phyloP scores from a whole-genome alignment of 208 protist species.

The Strigomonas culicis region DNA sequence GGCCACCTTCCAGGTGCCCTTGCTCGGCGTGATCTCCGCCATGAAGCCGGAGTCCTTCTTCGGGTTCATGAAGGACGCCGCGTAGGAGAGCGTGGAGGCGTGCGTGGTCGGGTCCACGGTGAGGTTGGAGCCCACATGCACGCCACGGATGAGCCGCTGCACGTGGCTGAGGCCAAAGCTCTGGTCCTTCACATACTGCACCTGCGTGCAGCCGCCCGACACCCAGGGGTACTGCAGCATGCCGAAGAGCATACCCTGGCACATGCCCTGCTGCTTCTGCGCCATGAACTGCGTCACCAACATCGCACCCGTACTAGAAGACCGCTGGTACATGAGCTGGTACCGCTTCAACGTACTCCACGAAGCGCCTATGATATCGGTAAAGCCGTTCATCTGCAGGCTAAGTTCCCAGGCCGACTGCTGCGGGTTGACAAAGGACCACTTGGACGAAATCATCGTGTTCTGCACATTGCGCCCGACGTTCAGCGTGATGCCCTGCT shows the following conservation, averaged over 20 bases:
- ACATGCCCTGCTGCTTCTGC: slow-evolving; percentile 77
- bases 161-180: slow-evolving; percentile 67
- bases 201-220: slow-evolving; percentile 72
- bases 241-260: slow-evolving; percentile 73
- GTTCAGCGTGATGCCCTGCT: slow-evolving; percentile 76
- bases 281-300: slow-evolving; percentile 86
- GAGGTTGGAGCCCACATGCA: slow-evolving; percentile 77
- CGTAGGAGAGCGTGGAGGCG: slow-evolving; percentile 63
- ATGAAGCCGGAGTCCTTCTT: slow-evolving; percentile 52
- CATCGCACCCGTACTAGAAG: slow-evolving; percentile 69
- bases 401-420: slow-evolving; percentile 85
- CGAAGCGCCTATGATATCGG: slow-evolving; percentile 68
- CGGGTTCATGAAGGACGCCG: slow-evolving; percentile 49
- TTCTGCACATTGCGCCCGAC: slow-evolving; percentile 77
- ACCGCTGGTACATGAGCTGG: slow-evolving; percentile 86
- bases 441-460: slow-evolving; percentile 82
- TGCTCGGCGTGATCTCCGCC: slow-evolving; percentile 63
- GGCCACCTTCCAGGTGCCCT: slow-evolving; percentile 81
- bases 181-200: slow-evolving; percentile 87
- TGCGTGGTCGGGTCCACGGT: slow-evolving; percentile 55
- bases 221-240: slow-evolving; percentile 89
- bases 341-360: slow-evolving; percentile 87
- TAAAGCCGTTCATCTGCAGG: slow-evolving; percentile 89
- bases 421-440: slow-evolving; percentile 67
- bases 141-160: slow-evolving; percentile 75